Conservation (phyloP, 345 rosid species). For the Trapa incisa region DNA sequence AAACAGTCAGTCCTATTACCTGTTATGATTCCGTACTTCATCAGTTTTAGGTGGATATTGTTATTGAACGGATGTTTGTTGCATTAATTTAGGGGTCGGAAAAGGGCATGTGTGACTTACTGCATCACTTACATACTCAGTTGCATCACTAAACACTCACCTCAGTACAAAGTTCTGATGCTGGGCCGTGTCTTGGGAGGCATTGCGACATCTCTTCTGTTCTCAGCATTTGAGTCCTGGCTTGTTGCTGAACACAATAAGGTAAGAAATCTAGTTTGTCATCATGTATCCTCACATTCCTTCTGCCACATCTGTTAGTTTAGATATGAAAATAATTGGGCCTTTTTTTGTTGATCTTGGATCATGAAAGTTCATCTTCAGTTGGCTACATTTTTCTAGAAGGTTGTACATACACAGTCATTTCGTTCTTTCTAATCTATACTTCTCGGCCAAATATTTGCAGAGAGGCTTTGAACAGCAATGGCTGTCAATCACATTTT, state of each 20-base stretch:
- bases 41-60: constrained; percentile 1
- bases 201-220: constrained; percentile 87
- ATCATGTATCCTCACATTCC: too few relatives aligned
- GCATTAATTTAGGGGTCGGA: constrained; percentile 59
- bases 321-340: too few relatives aligned
- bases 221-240: constrained; percentile 94
- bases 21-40: constrained; percentile 5
- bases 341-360: neutral
- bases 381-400: neutral
- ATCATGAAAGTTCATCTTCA: neutral
- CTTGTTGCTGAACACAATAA: constrained; percentile 95
- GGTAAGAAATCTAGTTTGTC: constrained; percentile 25
- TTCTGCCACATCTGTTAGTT: too few relatives aligned
- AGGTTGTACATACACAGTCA: too few relatives aligned
- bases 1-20: constrained; percentile 51
- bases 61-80: neutral
- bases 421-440: neutral
- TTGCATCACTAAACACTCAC: constrained; percentile 89
- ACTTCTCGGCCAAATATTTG: constrained; percentile 10
- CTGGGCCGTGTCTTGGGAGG: constrained; percentile 92
- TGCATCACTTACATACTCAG: constrained; percentile 79
- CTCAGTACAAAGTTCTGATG: constrained; percentile 85
- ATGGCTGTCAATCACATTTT: constrained; percentile 83
- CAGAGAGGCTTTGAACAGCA: constrained; percentile 90
- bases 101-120: constrained; percentile 79